A percentile compares a stretch with the other conserved stretches of the same genome.
Conservation (phyloP, 2,329 filamentous ascomycete genomes). For the Talaromyces sp. region DNA sequence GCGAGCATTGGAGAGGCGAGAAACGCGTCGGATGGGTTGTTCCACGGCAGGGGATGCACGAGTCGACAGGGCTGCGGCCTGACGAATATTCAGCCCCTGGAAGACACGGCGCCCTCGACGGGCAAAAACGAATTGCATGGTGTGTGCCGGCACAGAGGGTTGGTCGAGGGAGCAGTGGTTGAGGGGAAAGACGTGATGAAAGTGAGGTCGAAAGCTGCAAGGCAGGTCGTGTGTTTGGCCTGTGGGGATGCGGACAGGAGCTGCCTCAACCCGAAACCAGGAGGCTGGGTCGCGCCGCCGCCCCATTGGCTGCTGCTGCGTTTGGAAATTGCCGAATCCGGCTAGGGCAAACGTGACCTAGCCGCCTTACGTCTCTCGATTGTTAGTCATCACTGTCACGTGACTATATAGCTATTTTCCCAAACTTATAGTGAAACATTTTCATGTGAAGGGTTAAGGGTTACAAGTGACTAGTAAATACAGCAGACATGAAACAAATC, state of each 20-base stretch:
- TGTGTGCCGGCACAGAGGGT: neutral
- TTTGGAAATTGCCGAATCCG: conserved; percentile 13
- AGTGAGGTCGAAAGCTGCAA: neutral
- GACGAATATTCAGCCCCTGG: conserved; percentile 23
- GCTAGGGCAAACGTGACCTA: conserved; percentile 9
- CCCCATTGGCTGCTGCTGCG: conserved; percentile 2
- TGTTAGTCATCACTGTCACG: too few relatives aligned
- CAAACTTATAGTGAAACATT: neutral
- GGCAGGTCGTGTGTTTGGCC: conserved; percentile 2
- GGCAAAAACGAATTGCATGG: conserved; percentile 29
- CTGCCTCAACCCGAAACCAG: neutral
- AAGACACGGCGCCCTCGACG: conserved; percentile 27
- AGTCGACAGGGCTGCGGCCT: conserved; percentile 21
- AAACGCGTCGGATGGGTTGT: conserved; percentile 23
- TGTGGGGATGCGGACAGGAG: neutral
- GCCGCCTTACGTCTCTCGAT: too few relatives aligned
- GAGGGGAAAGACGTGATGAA: neutral
- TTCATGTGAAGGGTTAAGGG: neutral
- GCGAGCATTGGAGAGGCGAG: conserved; percentile 17
- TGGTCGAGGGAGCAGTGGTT: neutral
- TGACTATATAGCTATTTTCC: too few relatives aligned
- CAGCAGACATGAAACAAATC: neutral
- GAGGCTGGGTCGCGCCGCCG: conserved; percentile 9
- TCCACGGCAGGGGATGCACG: conserved; percentile 22
- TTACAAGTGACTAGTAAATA: neutral